phyloP scores from a whole-genome alignment of 495 filamentous ascomycete genomes.

The Penicillium coffeae region DNA sequence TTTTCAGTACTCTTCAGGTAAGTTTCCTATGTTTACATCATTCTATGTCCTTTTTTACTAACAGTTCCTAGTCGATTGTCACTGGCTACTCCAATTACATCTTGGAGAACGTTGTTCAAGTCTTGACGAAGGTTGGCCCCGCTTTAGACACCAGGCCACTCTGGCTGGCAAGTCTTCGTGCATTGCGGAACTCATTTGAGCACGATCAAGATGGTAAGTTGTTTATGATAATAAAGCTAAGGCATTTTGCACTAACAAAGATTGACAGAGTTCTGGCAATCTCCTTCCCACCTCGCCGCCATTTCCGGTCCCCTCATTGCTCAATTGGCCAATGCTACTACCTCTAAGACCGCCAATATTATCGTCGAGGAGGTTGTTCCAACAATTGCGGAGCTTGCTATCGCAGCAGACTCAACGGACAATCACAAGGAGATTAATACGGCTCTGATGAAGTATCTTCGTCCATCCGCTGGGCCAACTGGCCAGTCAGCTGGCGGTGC shows the following conservation, averaged over 20 bases:
- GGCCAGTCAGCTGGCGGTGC: conserved; percentile 49
- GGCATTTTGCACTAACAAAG: background rate
- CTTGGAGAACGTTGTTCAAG: conserved; percentile 64
- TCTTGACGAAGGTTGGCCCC: conserved; percentile 52
- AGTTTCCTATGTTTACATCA: conserved; percentile 3
- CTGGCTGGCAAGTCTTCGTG: conserved; percentile 60
- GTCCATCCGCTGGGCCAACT: conserved; percentile 60
- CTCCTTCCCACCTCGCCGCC: conserved; percentile 73
- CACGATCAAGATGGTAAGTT: conserved; percentile 67
- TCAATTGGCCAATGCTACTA: conserved; percentile 60
- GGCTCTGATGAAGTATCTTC: conserved; percentile 68
- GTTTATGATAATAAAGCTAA: background rate
- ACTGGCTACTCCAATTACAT: conserved; percentile 85
- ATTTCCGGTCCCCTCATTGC: conserved; percentile 64
- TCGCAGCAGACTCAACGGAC: conserved; percentile 71
- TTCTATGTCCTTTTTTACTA: background rate
- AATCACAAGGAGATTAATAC: conserved; percentile 85
- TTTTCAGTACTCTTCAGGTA: conserved; percentile 80
- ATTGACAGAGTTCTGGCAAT: conserved; percentile 74
- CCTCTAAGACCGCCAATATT: conserved; percentile 26
- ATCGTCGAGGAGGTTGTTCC: conserved; percentile 49
- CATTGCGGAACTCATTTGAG: conserved; percentile 69
- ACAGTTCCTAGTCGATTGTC: conserved; percentile 63
- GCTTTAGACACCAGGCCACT: conserved; percentile 51
- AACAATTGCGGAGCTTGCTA: conserved; percentile 71